phyloP scores from a whole-genome alignment of 2,329 filamentous ascomycete species.

The Diplodia sapinea region DNA sequence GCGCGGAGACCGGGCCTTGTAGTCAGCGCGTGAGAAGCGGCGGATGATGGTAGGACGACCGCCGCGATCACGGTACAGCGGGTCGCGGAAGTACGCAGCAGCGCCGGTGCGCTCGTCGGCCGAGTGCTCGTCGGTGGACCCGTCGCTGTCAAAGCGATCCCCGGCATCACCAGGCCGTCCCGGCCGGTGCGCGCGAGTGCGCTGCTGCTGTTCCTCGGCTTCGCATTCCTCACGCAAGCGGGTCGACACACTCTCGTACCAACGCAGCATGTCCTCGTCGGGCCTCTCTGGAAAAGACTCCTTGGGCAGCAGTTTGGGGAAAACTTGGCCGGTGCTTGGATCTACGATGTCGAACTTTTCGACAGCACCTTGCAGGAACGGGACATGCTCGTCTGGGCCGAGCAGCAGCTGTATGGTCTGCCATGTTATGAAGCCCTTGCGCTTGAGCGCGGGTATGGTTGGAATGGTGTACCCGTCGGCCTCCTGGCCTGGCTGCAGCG shows the following conservation, averaged over 20 bases:
- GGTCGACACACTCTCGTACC: conserved; percentile 80
- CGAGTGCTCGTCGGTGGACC: conserved; percentile 44
- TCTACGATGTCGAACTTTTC: conserved; percentile 76
- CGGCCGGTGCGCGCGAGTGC: conserved; percentile 35
- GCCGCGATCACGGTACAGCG: conserved; percentile 54
- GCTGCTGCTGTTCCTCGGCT: conserved; percentile 44
- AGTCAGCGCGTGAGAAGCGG: conserved; percentile 42
- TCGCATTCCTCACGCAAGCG: conserved; percentile 69
- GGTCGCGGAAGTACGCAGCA: conserved; percentile 57
- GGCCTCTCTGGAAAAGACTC: conserved; percentile 72
- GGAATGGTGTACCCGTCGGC: conserved; percentile 74
- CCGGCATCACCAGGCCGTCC: conserved; percentile 36
- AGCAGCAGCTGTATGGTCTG: conserved; percentile 89
- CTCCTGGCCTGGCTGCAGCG: conserved; percentile 72
- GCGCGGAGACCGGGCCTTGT: conserved; percentile 37
- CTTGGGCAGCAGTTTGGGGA: conserved; percentile 68
- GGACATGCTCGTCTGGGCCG: conserved; percentile 84
- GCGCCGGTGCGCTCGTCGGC: conserved; percentile 53
- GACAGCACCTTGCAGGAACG: conserved; percentile 81
- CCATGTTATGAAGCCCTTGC: conserved; percentile 88
- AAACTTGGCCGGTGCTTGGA: conserved; percentile 64
- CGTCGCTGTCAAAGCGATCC: conserved; percentile 42
- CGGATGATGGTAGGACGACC: conserved; percentile 52
- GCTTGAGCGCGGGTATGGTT: conserved; percentile 80
- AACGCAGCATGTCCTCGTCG: conserved; percentile 80